Evolutionary conservation across 2,329 filamentous ascomycete genomes (phyloP), one percentile per base, ranked within the genome.

Genomic region (Pseudopyrenochaeta lycopersici): DNA sequence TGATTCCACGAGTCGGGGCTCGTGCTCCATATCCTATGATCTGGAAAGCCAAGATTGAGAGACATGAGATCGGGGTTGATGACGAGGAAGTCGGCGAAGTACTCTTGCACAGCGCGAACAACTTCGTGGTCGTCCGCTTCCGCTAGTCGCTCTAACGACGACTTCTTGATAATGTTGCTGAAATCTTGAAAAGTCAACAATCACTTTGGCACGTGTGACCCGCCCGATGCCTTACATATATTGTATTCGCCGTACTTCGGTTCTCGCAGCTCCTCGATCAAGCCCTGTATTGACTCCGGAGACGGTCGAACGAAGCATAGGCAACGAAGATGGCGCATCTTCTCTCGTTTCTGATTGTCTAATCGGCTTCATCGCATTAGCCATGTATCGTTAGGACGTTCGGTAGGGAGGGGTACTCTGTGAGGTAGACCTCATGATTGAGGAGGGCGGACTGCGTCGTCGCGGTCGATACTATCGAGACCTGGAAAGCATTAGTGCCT

Each of bases 41-140:
- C 83, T 2, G 91, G 91, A 55, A 88, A 87, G 3, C 84, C 83
- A 33, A 97, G 78, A 55, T 89, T 88, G 48, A 97, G 79, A 4
- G 91, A 91, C 76, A 95, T 96, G 1, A 99, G 82, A 69, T 99
- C 96, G 1, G 93, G 91, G 71, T 99, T 99, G 71, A 98, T 87
- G 70, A 97, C 92, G 40, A 95, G 85, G 71, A 94, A 99, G 75
- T 99, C 95, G 57, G 94, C 92, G 76, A 98, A 99, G 74, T 96
- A 91, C 77, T 99, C 95, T 72, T 98, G 93, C 1, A 99, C 90
- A 11, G 87, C 83, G 72, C 93, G 96, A 61, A 99, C 94, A 31
- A 99, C 92, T 77, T 99, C 96, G 71, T 99, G 92, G 66, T 97
- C 93, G 73, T 99, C 95, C 21, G 95, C 93, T 81, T 99, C 96